Evolutionary conservation across 345 rosid genomes (phyloP).

Genomic region (Eucalyptus dawsonii): DNA sequence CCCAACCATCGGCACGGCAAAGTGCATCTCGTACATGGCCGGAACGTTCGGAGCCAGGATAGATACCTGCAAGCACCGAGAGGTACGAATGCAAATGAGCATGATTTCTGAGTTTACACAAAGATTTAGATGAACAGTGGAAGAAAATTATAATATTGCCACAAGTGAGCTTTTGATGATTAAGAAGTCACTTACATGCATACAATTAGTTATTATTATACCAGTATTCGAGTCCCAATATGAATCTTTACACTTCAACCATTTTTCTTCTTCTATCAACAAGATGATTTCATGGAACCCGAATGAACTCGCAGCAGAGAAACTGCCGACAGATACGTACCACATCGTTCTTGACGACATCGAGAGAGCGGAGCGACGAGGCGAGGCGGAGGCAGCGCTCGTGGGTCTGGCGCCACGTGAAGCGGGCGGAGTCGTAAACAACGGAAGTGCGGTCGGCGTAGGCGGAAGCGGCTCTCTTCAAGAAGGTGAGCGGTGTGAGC

Average conservation of each 20-base stretch:
- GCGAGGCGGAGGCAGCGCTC: slow-evolving; percentile 57
- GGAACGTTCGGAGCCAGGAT: slow-evolving; percentile 75
- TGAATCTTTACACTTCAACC: background rate
- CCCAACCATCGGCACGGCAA: slow-evolving; percentile 78
- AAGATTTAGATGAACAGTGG: background rate
- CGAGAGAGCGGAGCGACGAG: slow-evolving; percentile 32
- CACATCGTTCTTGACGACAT: slow-evolving; percentile 30
- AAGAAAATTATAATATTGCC: background rate
- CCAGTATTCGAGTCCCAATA: background rate
- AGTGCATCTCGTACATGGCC: slow-evolving; percentile 88
- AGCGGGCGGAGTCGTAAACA: slow-evolving; percentile 30
- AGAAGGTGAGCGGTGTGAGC: slow-evolving; percentile 48
- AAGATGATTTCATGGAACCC: background rate
- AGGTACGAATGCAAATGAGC: background rate
- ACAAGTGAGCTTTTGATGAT: background rate
- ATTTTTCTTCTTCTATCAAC: background rate
- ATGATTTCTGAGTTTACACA: background rate
- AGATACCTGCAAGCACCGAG: slow-evolving; percentile 25
- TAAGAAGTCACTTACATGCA: background rate
- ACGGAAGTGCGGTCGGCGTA: slow-evolving; percentile 44
- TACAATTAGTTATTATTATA: background rate
- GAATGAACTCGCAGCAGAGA: background rate
- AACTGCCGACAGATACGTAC: slow-evolving; percentile 8
- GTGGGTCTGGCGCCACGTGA: slow-evolving; percentile 55
- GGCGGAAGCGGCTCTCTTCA: slow-evolving; percentile 35